These are phyloP conservation scores for Wickerhamomyces bisporus DNA, from an alignment of 805 yeast genomes.

Conservation along the genomic window DNA sequence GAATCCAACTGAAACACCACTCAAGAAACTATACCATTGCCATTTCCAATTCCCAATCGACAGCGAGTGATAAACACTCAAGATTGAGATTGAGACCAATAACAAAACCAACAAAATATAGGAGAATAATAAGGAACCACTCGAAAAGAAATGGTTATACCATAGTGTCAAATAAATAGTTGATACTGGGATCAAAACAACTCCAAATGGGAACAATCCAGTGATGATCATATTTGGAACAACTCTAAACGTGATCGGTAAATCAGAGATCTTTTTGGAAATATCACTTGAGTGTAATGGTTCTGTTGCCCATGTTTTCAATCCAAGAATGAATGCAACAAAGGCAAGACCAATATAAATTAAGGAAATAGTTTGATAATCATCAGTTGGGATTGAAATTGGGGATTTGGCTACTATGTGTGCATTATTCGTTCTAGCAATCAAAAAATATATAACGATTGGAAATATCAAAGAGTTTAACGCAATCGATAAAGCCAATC, in stretches of 20 bases:
- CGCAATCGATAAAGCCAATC: conserved; percentile 1
- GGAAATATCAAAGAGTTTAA: conserved; percentile 22
- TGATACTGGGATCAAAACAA: conserved; percentile 23
- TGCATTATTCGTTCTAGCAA: conserved; percentile 12
- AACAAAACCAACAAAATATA: conserved; percentile 14
- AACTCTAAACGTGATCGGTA: conserved; percentile 22
- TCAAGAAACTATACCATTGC: conserved; percentile 24
- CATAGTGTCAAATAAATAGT: conserved; percentile 22
- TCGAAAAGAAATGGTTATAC: conserved; percentile 23
- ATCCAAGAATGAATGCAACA: conserved; percentile 9
- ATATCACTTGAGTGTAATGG: conserved; percentile 14
- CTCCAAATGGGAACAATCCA: conserved; percentile 27
- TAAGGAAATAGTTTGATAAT: conserved; percentile 2
- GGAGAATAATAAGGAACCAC: conserved; percentile 14
- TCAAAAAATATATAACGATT: conserved; percentile 5
- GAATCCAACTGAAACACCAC: conserved; percentile 23
- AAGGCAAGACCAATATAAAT: conserved; percentile 11
- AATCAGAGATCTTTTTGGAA: conserved; percentile 17
- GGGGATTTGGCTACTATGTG: conserved; percentile 22
- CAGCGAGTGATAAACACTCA: conserved; percentile 21
- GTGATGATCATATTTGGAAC: conserved; percentile 24
- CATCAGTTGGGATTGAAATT: conserved; percentile 8
- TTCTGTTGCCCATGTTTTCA: conserved; percentile 9
- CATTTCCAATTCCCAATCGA: conserved; percentile 27
- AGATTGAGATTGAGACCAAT: conserved; percentile 12